These are phyloP conservation scores for Setaria italica DNA, from an alignment of 202 grass and related monocot species.

Conservation along the genomic window DNA sequence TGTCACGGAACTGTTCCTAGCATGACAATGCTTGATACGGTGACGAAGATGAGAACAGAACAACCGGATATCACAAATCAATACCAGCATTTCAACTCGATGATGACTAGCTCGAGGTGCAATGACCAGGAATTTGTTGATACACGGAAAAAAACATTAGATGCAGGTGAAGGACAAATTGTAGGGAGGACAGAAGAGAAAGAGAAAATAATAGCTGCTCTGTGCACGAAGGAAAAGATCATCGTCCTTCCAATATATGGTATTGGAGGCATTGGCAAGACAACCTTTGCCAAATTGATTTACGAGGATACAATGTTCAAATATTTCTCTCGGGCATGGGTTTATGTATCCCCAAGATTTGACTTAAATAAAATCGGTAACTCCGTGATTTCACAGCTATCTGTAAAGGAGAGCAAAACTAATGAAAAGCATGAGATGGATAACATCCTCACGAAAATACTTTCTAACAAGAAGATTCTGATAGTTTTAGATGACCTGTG, in stretches of 20 bases:
- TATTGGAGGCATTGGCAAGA: not conserved
- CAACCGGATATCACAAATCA: not conserved
- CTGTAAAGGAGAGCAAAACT: not conserved
- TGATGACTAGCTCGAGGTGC: too few species aligned
- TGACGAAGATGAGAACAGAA: not conserved
- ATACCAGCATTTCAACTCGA: too few species aligned
- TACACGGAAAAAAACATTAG: too few species aligned
- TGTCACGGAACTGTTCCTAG: accelerated
- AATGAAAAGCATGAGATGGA: not conserved
- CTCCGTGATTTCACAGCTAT: not conserved
- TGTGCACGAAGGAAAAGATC: too few species aligned
- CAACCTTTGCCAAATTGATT: not conserved
- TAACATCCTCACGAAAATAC: not conserved
- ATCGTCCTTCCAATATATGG: not conserved
- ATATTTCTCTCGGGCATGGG: not conserved
- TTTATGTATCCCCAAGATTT: not conserved
- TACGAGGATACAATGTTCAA: not conserved
- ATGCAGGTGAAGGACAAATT: too few species aligned
- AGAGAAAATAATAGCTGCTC: too few species aligned
- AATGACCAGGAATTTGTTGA: too few species aligned
- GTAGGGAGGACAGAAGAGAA: too few species aligned
- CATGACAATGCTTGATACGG: not conserved
- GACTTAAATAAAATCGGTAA: not conserved
- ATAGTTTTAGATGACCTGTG: not conserved
- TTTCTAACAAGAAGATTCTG: not conserved